Evolutionary conservation across 176 grass and related monocot genomes (phyloP), one percentile per base, ranked within the genome.

Genomic region (Zea luxurians): DNA sequence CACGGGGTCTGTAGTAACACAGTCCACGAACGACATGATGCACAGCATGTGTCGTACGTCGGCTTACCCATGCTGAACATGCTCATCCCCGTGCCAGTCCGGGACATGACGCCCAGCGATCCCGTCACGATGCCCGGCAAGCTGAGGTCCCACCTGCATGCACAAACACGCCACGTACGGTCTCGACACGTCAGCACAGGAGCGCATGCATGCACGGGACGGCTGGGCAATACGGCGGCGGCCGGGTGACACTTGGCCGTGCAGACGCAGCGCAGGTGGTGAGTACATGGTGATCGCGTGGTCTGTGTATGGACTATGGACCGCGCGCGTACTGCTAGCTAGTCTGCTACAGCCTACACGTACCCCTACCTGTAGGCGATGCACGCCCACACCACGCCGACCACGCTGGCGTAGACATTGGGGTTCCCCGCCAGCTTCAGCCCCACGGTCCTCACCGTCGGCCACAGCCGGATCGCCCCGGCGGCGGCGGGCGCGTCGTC

Each of bases 51-150:
- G 27, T 27, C 27, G 27, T 27, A 27, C 27, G 27, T 27, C 27
- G 27, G 27, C 27, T 27, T 34, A 90, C 93, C 93, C 78, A 93
- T 85, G 86, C 86, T 97, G 70, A 97, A 97, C 93, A 97, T 97
- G 21, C 86, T 70, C 83, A 90, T 78, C 48, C 84, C 91, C 9
- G 91, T 86, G 61, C 93, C 91, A 0, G 86, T 83, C 55, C 50
- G 89, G 13, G 93, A 83, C 86, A 97, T 97, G 42, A 97, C 87
- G 76, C 85, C 75, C 86, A 97, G 77, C 40, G 88, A 93, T 1
- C 84, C 91, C 64, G 88, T 88, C 17, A 97, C 70, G 64, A 97
- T 64, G 40, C 53, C 72, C 45, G 91, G 91, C 88, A 97, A 83
- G 66, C 76, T 74, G 10, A 93, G 48, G 37, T 78, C 47, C 88